A percentile compares a stretch with the other conserved stretches of the same genome.
phyloP scores from a whole-genome alignment of 805 yeast species.

The Wickerhamomyces rabaulensis region DNA sequence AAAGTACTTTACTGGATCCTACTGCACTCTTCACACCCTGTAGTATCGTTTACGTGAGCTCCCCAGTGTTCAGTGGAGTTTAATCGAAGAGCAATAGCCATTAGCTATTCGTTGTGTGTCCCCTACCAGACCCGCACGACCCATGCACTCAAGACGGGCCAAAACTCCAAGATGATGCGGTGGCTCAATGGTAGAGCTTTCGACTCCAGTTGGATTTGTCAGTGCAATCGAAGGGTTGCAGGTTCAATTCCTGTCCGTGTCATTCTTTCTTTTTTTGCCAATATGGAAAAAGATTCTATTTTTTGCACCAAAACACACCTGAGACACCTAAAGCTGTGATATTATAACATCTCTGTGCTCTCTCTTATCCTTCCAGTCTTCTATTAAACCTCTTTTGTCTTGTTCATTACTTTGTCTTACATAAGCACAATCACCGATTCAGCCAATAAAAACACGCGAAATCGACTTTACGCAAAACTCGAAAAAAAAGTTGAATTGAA shows the following conservation, averaged over 20 bases:
- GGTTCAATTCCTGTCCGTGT: constrained; percentile 86
- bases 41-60: no score
- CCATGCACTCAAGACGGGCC: background rate
- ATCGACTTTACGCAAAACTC: constrained; percentile 12
- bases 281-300: no score
- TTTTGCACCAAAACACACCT: background rate
- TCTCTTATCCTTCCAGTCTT: background rate
- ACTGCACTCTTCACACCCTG: no score
- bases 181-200: constrained; percentile 81
- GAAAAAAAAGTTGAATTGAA: constrained; percentile 7
- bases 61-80: no score
- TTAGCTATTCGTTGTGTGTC: no score
- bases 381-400: background rate
- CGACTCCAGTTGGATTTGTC: constrained; percentile 52
- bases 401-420: background rate
- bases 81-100: no score
- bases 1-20: no score
- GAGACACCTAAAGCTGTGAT: background rate
- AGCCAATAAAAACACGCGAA: constrained; percentile 14
- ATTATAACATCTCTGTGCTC: background rate
- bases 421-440: background rate
- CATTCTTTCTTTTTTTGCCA: constrained; percentile 37
- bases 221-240: constrained; percentile 74
- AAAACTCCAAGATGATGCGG: constrained; percentile 43
- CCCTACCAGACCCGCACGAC: no score